These are phyloP conservation scores for Rhizophagus prolifer DNA, from an alignment of 192 early-diverging fungal species.

Conservation along the genomic window DNA sequence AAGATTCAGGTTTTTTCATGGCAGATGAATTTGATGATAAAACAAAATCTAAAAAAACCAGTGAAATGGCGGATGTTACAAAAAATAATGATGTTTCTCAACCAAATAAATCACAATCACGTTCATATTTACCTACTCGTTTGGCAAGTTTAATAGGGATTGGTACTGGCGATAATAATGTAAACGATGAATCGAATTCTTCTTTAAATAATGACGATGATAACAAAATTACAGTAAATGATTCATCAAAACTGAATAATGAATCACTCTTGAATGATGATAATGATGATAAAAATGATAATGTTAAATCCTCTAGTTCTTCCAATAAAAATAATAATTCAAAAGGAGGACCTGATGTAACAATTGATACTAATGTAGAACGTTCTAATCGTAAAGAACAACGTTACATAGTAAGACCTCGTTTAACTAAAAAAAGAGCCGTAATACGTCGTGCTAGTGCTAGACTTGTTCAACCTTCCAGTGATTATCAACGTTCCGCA, in stretches of 20 bases:
- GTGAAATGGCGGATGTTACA: not conserved
- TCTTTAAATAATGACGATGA: not conserved
- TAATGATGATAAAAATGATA: not conserved
- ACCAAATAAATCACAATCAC: not conserved
- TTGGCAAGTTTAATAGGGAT: constrained; percentile 11
- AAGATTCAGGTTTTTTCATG: not conserved
- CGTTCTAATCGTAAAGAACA: constrained; percentile 5
- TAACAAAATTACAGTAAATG: not conserved
- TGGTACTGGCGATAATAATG: not conserved
- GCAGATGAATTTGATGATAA: constrained; percentile 13
- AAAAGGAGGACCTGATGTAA: not conserved
- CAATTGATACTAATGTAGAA: constrained; percentile 7
- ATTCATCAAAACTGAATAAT: not conserved
- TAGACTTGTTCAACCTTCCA: constrained; percentile 1
- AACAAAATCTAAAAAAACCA: not conserved
- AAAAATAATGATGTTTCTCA: not conserved
- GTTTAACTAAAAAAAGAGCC: constrained; percentile 17
- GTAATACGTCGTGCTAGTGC: constrained; percentile 18
- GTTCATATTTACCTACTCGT: constrained; percentile 1
- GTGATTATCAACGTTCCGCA: not conserved
- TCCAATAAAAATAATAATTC: not conserved
- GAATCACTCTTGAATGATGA: not conserved
- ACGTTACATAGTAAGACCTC: constrained; percentile 19
- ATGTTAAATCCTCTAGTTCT: not conserved
- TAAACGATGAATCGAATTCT: not conserved